Evolutionary conservation across 148 eudicot species (phyloP).

Genomic region (Tetragonia tetragonoides): DNA sequence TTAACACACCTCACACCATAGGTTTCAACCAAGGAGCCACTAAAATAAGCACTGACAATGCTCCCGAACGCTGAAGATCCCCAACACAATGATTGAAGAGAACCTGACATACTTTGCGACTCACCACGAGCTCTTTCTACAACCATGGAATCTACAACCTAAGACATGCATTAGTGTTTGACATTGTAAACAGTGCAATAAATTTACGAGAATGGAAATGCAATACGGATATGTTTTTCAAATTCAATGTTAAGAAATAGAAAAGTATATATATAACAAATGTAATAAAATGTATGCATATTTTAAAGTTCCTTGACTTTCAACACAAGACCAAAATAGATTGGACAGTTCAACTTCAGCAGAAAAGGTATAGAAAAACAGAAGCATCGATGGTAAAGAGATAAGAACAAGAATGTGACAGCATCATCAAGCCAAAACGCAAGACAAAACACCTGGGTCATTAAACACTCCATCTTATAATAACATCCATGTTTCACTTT

Average conservation of each 20-base stretch:
- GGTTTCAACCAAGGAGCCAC: slow-evolving; percentile 95
- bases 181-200: neutral
- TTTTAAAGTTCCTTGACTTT: neutral
- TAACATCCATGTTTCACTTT: neutral
- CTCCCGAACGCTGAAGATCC: slow-evolving; percentile 97
- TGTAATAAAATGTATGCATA: neutral
- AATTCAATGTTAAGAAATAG: neutral
- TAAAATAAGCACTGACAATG: slow-evolving; percentile 93
- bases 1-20: slow-evolving; percentile 89
- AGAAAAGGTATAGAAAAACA: neutral
- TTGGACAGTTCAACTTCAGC: neutral
- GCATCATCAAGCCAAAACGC: neutral
- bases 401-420: neutral
- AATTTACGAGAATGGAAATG: neutral
- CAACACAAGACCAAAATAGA: neutral
- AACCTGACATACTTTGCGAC: slow-evolving; percentile 95
- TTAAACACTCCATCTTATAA: neutral
- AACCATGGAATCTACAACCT: slow-evolving; percentile 99
- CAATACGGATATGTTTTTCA: neutral
- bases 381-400: neutral
- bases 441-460: neutral
- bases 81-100: slow-evolving; percentile 98
- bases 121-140: slow-evolving; percentile 99
- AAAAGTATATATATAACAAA: neutral
- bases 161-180: slow-evolving; percentile 39